Conservation (phyloP, 192 early-diverging fungal species). For the Rhizoclosmatium globosum region DNA sequence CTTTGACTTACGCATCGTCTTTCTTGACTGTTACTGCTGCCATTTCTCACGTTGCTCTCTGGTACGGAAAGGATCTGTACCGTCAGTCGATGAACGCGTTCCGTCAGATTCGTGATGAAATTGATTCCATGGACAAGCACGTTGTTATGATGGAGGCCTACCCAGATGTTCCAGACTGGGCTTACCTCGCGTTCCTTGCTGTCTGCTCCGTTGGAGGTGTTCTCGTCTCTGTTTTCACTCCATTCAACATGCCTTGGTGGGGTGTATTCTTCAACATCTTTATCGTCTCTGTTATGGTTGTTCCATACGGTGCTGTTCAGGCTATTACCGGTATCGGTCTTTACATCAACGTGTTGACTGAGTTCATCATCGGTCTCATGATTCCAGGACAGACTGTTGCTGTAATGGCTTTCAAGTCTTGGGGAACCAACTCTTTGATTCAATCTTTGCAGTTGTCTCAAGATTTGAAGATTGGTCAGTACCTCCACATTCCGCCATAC, state of each 20-base stretch:
- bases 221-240: neutral
- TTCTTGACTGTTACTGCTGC: constrained; percentile 62
- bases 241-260: constrained; percentile 10
- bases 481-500: too few relatives aligned
- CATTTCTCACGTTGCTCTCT: neutral
- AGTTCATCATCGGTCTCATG: constrained; percentile 14
- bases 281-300: constrained; percentile 58
- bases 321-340: constrained; percentile 63
- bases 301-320: constrained; percentile 71
- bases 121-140: neutral
- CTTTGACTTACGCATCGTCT: constrained; percentile 34
- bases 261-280: constrained; percentile 34
- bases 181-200: constrained; percentile 16
- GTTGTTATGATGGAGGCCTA: too few relatives aligned
- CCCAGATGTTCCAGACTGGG: constrained; percentile 9
- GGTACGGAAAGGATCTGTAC: too few relatives aligned
- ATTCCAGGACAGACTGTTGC: too few relatives aligned
- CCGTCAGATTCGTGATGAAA: constrained; percentile 53
- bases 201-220: neutral
- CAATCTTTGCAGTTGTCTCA: too few relatives aligned
- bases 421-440: too few relatives aligned
- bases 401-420: too few relatives aligned
- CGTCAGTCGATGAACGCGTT: too few relatives aligned
- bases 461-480: too few relatives aligned
- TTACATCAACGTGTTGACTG: constrained; percentile 65